A percentile compares a stretch with the other conserved stretches of the same genome.
phyloP scores from a whole-genome alignment of 805 yeast genomes.

The Tetrapisispora taiwanensis region DNA sequence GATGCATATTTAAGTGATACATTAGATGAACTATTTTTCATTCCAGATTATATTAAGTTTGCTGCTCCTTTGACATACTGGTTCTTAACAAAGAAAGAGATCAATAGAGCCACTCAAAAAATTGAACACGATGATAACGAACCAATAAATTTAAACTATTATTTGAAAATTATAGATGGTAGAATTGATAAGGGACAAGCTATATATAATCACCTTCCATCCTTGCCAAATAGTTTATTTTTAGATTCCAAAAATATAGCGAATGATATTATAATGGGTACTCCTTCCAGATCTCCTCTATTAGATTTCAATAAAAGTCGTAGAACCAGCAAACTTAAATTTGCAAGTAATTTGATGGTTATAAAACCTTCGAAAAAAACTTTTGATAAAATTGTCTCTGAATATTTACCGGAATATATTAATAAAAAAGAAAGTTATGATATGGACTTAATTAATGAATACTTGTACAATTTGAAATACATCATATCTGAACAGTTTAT shows the following conservation, averaged over 20 bases:
- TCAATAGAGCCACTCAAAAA: constrained; percentile 13
- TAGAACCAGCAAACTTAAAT: constrained; percentile 17
- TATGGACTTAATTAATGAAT: constrained; percentile 25
- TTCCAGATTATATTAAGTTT: constrained; percentile 36
- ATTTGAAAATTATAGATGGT: constrained; percentile 13
- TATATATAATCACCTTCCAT: constrained; percentile 34
- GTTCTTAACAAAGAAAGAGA: constrained; percentile 23
- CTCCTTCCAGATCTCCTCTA: constrained; percentile 18
- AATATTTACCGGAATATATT: constrained; percentile 15
- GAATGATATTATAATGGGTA: constrained; percentile 20
- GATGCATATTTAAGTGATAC: constrained; percentile 39
- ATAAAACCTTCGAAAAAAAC: constrained; percentile 36
- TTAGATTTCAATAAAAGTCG: constrained; percentile 12
- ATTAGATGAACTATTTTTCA: constrained; percentile 43
- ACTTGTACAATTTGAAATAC: constrained; percentile 19
- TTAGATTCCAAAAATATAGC: constrained; percentile 22
- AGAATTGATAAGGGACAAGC: constrained; percentile 17
- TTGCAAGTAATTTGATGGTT: constrained; percentile 47
- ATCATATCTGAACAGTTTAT: constrained; percentile 22
- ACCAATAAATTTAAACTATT: constrained; percentile 17
- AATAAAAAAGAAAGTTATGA: constrained; percentile 18
- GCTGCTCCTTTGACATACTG: constrained; percentile 41
- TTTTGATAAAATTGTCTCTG: constrained; percentile 17
- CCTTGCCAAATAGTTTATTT: constrained; percentile 20
- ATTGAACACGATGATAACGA: constrained; percentile 11